These are phyloP conservation scores for Fusarium tupiense DNA, from an alignment of 2,329 filamentous ascomycete genomes.

Conservation along the genomic window DNA sequence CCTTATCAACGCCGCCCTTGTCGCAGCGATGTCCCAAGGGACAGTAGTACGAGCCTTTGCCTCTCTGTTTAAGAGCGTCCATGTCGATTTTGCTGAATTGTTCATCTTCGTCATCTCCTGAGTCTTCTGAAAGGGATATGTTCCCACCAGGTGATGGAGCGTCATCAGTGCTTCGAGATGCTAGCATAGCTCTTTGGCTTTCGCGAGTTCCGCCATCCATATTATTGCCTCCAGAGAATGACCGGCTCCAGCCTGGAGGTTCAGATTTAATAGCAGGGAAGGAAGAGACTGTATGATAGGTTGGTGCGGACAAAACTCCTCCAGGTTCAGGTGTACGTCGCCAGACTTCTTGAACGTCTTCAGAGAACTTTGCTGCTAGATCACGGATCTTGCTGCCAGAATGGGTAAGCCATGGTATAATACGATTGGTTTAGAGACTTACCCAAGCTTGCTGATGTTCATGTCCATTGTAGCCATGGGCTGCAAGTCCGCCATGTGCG, in stretches of 20 bases:
- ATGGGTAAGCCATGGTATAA: slow-evolving; percentile 20
- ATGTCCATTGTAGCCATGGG: slow-evolving; percentile 46
- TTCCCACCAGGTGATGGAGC: slow-evolving; percentile 27
- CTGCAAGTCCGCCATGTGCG: slow-evolving; percentile 43
- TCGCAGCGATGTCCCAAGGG: slow-evolving; percentile 49
- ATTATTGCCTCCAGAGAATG: slow-evolving; percentile 27
- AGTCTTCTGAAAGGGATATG: slow-evolving; percentile 46
- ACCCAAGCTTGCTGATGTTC: slow-evolving; percentile 49
- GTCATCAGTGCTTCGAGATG: slow-evolving; percentile 30
- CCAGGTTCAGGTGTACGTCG: slow-evolving; percentile 26
- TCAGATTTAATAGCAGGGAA: slow-evolving; percentile 40
- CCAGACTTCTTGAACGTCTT: slow-evolving; percentile 49
- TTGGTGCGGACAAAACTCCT: slow-evolving; percentile 11
- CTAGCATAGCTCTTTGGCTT: slow-evolving; percentile 38
- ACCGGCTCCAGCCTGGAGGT: slow-evolving; percentile 22
- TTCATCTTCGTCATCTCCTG: slow-evolving; percentile 48
- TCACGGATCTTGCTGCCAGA: slow-evolving; percentile 48
- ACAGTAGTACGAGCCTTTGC: slow-evolving; percentile 52
- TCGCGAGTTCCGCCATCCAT: slow-evolving; percentile 35
- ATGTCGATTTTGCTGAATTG: slow-evolving; percentile 51
- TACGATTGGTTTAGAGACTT: slow-evolving; percentile 26
- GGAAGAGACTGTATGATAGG: slow-evolving; percentile 37
- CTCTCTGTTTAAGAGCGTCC: slow-evolving; percentile 52
- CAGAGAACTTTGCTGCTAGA: slow-evolving; percentile 47
- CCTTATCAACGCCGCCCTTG: slow-evolving; percentile 54